Percentiles rank a stretch among this genome's conserved stretches.
Evolutionary conservation across 371 early-diverging fungal genomes (phyloP).

Genomic region (Mucor plumbeus): DNA sequence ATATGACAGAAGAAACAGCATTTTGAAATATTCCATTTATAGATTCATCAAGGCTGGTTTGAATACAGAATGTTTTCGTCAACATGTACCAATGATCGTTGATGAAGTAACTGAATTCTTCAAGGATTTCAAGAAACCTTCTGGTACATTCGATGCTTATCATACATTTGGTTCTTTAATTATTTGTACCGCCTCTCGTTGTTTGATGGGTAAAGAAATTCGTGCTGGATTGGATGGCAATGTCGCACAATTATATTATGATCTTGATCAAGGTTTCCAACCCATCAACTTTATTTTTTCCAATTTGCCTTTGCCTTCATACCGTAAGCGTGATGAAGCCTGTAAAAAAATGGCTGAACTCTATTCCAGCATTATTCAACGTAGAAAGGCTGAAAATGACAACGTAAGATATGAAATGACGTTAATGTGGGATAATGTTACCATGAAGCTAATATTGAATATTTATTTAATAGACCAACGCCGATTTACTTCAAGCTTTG

Average conservation of each 20-base stretch:
- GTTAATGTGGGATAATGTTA: too few species aligned
- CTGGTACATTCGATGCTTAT: slow-evolving; percentile 71
- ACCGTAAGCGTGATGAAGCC: slow-evolving; percentile 85
- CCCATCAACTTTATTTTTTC: slow-evolving; percentile 89
- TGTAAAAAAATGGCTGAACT: slow-evolving; percentile 81
- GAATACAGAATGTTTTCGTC: slow-evolving; percentile 83
- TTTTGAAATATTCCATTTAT: background rate
- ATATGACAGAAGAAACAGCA: background rate
- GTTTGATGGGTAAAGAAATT: slow-evolving; percentile 94
- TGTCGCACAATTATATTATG: slow-evolving; percentile 88
- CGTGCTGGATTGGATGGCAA: slow-evolving; percentile 78
- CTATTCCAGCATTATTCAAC: slow-evolving; percentile 82
- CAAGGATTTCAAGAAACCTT: slow-evolving; percentile 38
- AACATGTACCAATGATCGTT: slow-evolving; percentile 88
- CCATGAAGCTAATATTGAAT: too few species aligned
- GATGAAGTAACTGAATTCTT: slow-evolving; percentile 85
- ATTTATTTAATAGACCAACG: slow-evolving; percentile 29
- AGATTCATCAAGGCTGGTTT: slow-evolving; percentile 94
- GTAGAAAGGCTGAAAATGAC: slow-evolving; percentile 68
- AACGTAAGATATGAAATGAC: slow-evolving; percentile 25
- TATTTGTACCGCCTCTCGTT: slow-evolving; percentile 93
- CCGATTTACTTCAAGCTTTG: slow-evolving; percentile 84
- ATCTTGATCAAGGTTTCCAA: slow-evolving; percentile 93
- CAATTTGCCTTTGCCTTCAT: slow-evolving; percentile 51
- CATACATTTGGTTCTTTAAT: slow-evolving; percentile 88